Percentiles rank a stretch among this genome's conserved stretches.
phyloP scores from a whole-genome alignment of 2,329 filamentous ascomycete species.

The Trichoderma sp. region DNA sequence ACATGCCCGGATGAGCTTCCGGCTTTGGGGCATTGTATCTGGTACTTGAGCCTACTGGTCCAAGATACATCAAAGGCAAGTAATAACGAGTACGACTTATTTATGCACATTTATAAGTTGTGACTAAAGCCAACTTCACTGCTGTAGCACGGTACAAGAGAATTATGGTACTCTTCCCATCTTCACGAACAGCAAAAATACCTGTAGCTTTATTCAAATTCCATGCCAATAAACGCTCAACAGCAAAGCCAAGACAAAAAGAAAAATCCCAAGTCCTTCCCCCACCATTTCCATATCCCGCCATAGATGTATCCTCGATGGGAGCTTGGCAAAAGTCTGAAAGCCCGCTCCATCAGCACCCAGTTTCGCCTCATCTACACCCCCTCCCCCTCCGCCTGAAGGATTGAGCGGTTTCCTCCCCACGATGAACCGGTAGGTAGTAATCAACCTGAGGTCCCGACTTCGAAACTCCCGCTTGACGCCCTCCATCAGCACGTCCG shows the following conservation, averaged over 20 bases:
- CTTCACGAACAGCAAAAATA: not conserved
- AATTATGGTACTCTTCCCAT: not conserved
- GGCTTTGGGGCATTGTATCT: not conserved
- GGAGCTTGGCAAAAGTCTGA: not conserved
- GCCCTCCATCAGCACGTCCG: conserved; percentile 44
- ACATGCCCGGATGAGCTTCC: not conserved
- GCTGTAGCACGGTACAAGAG: not conserved
- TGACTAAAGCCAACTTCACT: not conserved
- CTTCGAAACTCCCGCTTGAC: conserved; percentile 41
- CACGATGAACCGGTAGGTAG: conserved; percentile 38
- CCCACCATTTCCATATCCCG: not conserved
- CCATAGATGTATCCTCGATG: not conserved
- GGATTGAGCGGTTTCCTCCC: conserved; percentile 32
- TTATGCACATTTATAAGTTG: not conserved
- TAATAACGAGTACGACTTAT: too few relatives aligned
- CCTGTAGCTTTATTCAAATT: not conserved
- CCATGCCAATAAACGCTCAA: not conserved
- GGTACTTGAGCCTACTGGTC: not conserved
- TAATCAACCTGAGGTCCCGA: conserved; percentile 37
- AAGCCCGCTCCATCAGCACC: not conserved
- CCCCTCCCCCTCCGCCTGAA: not conserved
- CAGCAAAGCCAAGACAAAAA: not conserved
- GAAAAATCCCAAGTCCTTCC: not conserved
- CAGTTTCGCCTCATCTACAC: not conserved
- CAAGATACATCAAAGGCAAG: not conserved